These are phyloP conservation scores for Chrysanthemum lavandulifolium DNA, from an alignment of 129 eudicot species.

Conservation along the genomic window DNA sequence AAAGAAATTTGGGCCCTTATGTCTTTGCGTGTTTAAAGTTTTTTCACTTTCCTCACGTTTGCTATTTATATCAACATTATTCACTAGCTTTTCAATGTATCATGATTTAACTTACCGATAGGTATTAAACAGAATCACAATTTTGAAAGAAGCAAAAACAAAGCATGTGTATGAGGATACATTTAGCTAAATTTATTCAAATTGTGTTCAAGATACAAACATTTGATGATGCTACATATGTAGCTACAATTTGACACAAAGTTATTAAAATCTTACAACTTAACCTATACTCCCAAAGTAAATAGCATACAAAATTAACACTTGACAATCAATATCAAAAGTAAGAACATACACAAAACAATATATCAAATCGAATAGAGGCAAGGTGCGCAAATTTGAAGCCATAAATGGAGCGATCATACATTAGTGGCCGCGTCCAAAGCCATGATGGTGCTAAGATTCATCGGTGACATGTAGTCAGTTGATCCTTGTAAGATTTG, in stretches of 20 bases:
- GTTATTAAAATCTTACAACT: conserved; percentile 7
- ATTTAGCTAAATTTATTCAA: too few relatives aligned
- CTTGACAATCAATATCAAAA: conserved; percentile 17
- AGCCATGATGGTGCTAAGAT: conserved; percentile 66
- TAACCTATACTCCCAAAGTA: conserved; percentile 11
- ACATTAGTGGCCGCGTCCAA: conserved; percentile 47
- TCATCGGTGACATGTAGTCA: conserved; percentile 75
- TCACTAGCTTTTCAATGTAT: too few relatives aligned
- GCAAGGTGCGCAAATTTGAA: conserved; percentile 3
- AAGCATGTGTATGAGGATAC: too few relatives aligned
- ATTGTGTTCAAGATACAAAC: conserved; percentile 22
- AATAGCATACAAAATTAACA: conserved; percentile 6
- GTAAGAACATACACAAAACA: conserved; percentile 24
- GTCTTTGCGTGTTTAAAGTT: not conserved
- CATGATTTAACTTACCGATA: too few relatives aligned
- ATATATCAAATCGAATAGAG: conserved; percentile 12
- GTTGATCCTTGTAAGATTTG: conserved; percentile 49
- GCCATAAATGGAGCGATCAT: conserved; percentile 21
- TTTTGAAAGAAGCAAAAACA: too few relatives aligned
- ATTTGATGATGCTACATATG: conserved; percentile 28
- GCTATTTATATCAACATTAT: not conserved
- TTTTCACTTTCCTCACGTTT: not conserved
- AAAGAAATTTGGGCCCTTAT: not conserved
- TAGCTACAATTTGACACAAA: conserved; percentile 23
- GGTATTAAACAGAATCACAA: too few relatives aligned